Percentiles rank a stretch among this genome's conserved stretches.
Evolutionary conservation across 2,329 filamentous ascomycete genomes (phyloP).

Genomic region (Monilinia aucupariae): DNA sequence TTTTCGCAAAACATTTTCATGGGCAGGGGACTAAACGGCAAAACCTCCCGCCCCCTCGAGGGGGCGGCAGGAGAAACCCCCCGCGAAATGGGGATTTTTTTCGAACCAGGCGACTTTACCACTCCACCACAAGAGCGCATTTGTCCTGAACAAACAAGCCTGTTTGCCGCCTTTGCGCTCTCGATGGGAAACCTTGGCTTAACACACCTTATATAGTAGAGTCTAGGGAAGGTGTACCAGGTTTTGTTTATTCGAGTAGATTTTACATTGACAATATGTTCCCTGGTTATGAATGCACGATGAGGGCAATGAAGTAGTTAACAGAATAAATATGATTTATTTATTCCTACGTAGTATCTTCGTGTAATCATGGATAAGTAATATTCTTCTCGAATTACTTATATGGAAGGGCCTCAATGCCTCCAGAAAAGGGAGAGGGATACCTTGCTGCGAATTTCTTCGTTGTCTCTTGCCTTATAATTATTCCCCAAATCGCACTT

Average conservation of each 20-base stretch:
- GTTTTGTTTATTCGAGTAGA: background rate
- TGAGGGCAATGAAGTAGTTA: background rate
- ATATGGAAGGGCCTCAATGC: background rate
- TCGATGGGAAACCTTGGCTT: background rate
- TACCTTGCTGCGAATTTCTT: no score
- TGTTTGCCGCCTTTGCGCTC: constrained; percentile 1
- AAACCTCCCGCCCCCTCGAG: background rate
- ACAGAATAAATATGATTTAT: background rate
- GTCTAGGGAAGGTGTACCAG: background rate
- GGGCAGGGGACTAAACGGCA: background rate
- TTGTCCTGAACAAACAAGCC: constrained; percentile 5
- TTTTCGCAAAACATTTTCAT: background rate
- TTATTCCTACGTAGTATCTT: background rate
- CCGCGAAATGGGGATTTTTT: background rate
- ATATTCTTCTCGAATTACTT: no score
- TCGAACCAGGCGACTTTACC: no score
- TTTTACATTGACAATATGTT: background rate
- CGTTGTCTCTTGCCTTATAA: no score
- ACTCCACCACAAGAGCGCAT: background rate
- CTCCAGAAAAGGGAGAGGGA: background rate
- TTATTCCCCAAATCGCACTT: background rate
- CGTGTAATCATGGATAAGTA: background rate
- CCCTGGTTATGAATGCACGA: background rate
- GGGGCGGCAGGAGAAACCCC: background rate
- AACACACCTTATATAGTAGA: background rate